These are phyloP conservation scores for Fomitopsis pinicola DNA, from an alignment of 1,284 basidiomycete genomes.

Conservation along the genomic window DNA sequence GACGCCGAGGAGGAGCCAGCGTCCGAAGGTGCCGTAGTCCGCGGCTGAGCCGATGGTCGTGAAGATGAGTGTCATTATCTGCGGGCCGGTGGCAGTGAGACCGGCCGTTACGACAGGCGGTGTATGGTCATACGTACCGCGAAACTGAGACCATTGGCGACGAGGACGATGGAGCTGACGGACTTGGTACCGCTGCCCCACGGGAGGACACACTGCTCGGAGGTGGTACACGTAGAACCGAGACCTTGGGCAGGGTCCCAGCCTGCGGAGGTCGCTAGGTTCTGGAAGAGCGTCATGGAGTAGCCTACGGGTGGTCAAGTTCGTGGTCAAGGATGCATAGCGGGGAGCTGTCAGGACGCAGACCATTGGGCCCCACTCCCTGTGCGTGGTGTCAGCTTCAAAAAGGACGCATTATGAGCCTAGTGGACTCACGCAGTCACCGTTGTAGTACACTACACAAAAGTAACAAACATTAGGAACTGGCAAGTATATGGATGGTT, in stretches of 20 bases:
- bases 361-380: constrained; percentile 59
- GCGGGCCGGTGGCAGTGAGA: background rate
- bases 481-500: background rate
- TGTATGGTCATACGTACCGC: constrained; percentile 41
- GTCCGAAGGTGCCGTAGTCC: constrained; percentile 77
- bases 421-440: constrained; percentile 53
- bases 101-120: constrained; percentile 6
- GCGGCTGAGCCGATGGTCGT: constrained; percentile 79
- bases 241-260: constrained; percentile 37
- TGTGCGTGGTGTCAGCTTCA: constrained; percentile 19
- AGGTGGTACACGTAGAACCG: constrained; percentile 62
- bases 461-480: background rate
- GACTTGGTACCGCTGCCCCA: constrained; percentile 67
- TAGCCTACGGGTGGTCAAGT: constrained; percentile 35
- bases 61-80: constrained; percentile 78
- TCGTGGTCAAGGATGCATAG: background rate
- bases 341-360: constrained; percentile 3
- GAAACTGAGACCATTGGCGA: constrained; percentile 75
- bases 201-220: constrained; percentile 70
- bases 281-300: constrained; percentile 53
- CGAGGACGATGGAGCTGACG: constrained; percentile 69
- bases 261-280: constrained; percentile 1
- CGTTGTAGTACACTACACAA: constrained; percentile 62
- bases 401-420: background rate
- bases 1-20: constrained; percentile 68